A percentile compares a stretch with the other conserved stretches of the same genome.
Conservation (phyloP, 345 rosid species). For the Heritiera littoralis region DNA sequence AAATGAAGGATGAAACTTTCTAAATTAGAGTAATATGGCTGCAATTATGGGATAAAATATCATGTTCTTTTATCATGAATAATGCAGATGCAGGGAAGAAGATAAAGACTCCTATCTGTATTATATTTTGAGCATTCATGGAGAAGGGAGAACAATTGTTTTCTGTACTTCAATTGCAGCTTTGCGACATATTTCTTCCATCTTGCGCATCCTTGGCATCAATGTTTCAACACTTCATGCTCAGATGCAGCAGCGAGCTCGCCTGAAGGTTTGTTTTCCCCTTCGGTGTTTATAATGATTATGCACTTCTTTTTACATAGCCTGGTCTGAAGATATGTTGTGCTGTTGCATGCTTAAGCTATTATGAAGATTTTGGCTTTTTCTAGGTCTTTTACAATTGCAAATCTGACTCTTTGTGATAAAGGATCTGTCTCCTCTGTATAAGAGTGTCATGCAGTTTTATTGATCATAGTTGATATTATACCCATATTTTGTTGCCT, state of each 20-base stretch:
- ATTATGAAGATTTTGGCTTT: neutral
- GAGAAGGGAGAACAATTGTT: slow-evolving; percentile 89
- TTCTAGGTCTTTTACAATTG: neutral
- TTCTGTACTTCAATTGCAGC: slow-evolving; percentile 97
- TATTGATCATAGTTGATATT: neutral
- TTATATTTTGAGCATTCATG: slow-evolving; percentile 86
- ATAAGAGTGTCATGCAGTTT: neutral
- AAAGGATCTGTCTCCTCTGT: neutral
- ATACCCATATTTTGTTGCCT: neutral
- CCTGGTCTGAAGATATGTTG: neutral
- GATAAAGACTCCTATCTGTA: slow-evolving; percentile 88
- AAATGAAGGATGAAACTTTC: neutral
- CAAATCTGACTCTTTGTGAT: neutral
- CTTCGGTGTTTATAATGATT: neutral
- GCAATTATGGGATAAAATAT: slow-evolving; percentile 10
- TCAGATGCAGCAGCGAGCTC: slow-evolving; percentile 98
- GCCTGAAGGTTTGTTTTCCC: slow-evolving; percentile 65
- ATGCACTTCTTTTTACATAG: neutral
- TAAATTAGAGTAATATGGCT: neutral
- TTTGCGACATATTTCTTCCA: slow-evolving; percentile 78
- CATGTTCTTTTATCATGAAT: slow-evolving; percentile 18
- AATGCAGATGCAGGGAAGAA: slow-evolving; percentile 80
- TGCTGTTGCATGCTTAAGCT: neutral
- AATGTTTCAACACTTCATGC: slow-evolving; percentile 73
- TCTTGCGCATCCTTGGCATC: slow-evolving; percentile 74